Base-by-base conservation (phyloP, 306 rosid species). In the Cucurbita ficifolia region DNA sequence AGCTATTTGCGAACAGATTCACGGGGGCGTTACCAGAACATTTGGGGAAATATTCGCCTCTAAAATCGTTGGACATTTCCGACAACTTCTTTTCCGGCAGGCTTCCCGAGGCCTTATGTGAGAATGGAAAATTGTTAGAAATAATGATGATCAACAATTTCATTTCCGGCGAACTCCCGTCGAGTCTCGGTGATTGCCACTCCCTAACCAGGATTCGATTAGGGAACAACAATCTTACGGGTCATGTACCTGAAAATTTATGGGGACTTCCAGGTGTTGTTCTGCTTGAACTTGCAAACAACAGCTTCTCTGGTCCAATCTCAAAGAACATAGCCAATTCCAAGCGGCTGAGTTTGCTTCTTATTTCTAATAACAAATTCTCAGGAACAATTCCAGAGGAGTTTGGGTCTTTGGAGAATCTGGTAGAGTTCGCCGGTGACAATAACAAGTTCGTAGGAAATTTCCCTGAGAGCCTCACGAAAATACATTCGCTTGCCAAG, bases 201-300 rank as follows among this genome's bases (percentile, higher is more conserved):
- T 85, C 83, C 59, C 78, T 94, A 84, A 61, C 57, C 63, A 85
- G 97, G 5, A 82, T 94, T 8, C 78, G 98, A 33, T 22, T 94
- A 9, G 90, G 88, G 17, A 75, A 52, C 68, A 94, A 94, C 73
- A 52, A 60, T 42, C 54, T 90, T 3, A 82, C 90, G 58, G 97
- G 96, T 6, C 83, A 85, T 18, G 84, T 94, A 40, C 98, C 98
- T 50, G 91, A 76, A 6, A 85, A 82, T 6, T 5, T 94, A 7
- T 94, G 98, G 98, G 96, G 96, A 0, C 89, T 94, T 4, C 90
- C 96, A 0, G 87, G 21, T 40, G 94, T 90, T 33, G 81, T 60
- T 53, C 57, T 94, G 8, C 88, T 90, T 35, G 97, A 94, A 56
- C 89, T 94, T 0, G 54, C 54, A 10, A 79, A 79, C 8, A 94